Evolutionary conservation across 345 rosid genomes (phyloP).

Genomic region (Eucalyptus guilfoylei): DNA sequence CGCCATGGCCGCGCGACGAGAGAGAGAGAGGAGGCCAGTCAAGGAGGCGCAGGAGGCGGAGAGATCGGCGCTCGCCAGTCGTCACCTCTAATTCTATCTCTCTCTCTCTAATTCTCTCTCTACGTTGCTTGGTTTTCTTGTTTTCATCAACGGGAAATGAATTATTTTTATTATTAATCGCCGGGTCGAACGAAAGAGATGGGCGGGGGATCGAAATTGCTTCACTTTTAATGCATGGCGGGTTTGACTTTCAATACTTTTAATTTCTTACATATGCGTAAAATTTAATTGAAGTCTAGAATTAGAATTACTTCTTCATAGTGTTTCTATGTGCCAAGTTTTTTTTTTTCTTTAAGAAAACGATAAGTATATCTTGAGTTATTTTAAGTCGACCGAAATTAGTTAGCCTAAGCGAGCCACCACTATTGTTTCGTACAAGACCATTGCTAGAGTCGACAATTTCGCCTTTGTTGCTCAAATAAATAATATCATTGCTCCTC

Average conservation of each 20-base stretch:
- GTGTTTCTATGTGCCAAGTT: background rate
- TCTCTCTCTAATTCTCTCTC: background rate
- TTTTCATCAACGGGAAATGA: background rate
- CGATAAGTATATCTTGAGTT: background rate
- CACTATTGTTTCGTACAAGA: background rate
- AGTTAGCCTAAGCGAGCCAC: background rate
- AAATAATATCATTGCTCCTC: background rate
- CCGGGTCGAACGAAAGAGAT: background rate
- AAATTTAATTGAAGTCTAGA: background rate
- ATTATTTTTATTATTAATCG: background rate
- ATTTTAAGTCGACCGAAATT: background rate
- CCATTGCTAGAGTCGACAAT: background rate
- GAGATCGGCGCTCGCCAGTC: background rate
- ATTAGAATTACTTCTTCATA: background rate
- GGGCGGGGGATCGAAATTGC: background rate
- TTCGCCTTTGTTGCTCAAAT: background rate
- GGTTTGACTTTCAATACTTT: background rate
- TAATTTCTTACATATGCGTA: background rate
- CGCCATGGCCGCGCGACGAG: background rate
- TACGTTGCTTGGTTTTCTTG: background rate
- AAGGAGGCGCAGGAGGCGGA: background rate
- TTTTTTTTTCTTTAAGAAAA: rapidly evolving
- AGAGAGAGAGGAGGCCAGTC: background rate
- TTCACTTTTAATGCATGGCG: background rate
- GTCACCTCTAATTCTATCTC: background rate